Conservation (phyloP, 768 basidiomycete species). For the Russula earlei region DNA sequence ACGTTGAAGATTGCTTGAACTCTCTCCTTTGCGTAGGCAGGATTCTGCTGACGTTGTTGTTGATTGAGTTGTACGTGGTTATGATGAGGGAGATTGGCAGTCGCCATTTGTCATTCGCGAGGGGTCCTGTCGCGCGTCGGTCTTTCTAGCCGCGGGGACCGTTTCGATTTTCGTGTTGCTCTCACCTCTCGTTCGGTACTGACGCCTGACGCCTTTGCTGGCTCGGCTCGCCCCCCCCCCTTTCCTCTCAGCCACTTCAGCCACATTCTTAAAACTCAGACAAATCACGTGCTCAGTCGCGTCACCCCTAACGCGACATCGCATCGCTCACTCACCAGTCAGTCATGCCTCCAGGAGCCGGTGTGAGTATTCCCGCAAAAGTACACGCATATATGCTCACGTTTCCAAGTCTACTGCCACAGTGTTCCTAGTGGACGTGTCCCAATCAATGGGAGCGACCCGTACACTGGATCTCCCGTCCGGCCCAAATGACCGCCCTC, state of each 20-base stretch:
- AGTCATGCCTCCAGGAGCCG: conserved; percentile 70
- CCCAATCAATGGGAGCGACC: conserved; percentile 70
- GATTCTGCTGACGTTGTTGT: conserved; percentile 17
- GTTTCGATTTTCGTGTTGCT: background rate
- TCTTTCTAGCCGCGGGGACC: conserved; percentile 21
- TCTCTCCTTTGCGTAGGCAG: conserved; percentile 19
- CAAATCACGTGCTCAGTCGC: background rate
- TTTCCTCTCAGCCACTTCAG: conserved; percentile 1
- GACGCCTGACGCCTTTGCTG: too few species aligned
- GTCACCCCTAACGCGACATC: background rate
- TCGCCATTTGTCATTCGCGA: conserved; percentile 22
- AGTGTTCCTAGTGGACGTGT: conserved; percentile 85
- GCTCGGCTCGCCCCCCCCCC: background rate
- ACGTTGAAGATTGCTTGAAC: conserved; percentile 26
- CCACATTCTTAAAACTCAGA: conserved; percentile 3
- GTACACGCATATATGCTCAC: conserved; percentile 17
- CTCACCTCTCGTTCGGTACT: too few species aligned
- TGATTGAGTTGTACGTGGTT: conserved; percentile 19
- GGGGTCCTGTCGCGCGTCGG: conserved; percentile 28
- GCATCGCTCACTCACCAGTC: background rate
- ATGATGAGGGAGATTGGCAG: conserved; percentile 23
- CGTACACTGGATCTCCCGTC: conserved; percentile 48
- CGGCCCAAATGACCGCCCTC: conserved; percentile 41
- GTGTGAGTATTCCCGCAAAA: conserved; percentile 38
- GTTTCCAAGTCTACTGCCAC: conserved; percentile 64